Conservation (phyloP, 2,329 filamentous ascomycete genomes). For the Paracamarosporium sp. region DNA sequence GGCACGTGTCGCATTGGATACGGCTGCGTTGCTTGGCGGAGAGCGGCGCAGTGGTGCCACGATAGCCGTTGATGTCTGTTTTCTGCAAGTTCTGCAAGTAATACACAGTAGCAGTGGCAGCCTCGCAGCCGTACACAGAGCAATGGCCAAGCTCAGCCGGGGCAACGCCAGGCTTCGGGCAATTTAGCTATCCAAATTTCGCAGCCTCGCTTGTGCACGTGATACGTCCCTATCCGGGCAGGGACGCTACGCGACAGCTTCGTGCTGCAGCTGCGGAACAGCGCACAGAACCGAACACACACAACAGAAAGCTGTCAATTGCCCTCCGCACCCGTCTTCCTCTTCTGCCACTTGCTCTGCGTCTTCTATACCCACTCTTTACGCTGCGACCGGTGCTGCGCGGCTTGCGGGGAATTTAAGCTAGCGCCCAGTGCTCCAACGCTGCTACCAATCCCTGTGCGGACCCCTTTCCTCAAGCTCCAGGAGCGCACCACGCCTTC, state of each 20-base stretch:
- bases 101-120: background rate
- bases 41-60: constrained; percentile 21
- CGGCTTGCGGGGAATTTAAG: constrained; percentile 34
- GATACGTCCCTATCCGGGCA: constrained; percentile 31
- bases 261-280: constrained; percentile 17
- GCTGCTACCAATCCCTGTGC: constrained; percentile 45
- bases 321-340: constrained; percentile 15
- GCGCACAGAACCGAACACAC: constrained; percentile 18
- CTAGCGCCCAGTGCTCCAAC: constrained; percentile 34
- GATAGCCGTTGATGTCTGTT: constrained; percentile 7
- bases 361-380: constrained; percentile 10
- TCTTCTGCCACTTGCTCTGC: constrained; percentile 8
- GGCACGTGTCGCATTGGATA: constrained; percentile 26
- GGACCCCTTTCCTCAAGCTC: constrained; percentile 46
- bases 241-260: constrained; percentile 31
- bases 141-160: background rate
- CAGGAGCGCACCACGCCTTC: constrained; percentile 20
- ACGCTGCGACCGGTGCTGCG: constrained; percentile 21
- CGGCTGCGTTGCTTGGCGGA: constrained; percentile 11
- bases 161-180: background rate
- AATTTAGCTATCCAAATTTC: constrained; percentile 5
- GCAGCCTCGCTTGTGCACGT: constrained; percentile 30
- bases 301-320: constrained; percentile 31
- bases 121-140: background rate
- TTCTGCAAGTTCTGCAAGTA: too few relatives aligned